phyloP scores from a whole-genome alignment of 176 grass and related monocot species.

The Carex parvula region DNA sequence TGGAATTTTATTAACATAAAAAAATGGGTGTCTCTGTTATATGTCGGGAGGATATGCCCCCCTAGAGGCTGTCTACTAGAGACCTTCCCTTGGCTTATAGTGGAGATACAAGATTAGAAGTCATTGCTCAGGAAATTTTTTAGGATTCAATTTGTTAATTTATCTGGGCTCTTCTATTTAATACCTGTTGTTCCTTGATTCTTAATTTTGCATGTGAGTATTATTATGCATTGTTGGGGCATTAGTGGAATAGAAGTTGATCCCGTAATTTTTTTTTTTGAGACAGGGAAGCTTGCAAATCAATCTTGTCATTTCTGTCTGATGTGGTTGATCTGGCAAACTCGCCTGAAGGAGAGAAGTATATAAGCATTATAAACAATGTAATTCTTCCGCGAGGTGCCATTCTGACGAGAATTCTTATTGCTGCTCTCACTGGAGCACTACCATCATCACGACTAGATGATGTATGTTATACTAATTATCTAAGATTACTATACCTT shows the following conservation, averaged over 20 bases:
- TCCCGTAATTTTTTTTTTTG: background rate
- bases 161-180: background rate
- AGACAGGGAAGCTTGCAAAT: constrained; percentile 91
- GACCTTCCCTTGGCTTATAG: background rate
- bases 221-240: constrained; percentile 10
- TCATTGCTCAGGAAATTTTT: background rate
- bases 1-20: background rate
- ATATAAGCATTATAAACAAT: constrained; percentile 57
- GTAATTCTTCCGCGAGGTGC: constrained; percentile 70
- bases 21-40: background rate
- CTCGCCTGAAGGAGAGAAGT: constrained; percentile 55
- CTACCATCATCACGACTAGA: constrained; percentile 82
- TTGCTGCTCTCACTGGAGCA: constrained; percentile 81
- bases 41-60: background rate
- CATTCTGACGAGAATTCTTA: constrained; percentile 91
- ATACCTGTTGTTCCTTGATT: background rate
- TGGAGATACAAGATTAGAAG: background rate
- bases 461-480: constrained; percentile 47
- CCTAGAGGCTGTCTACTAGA: background rate
- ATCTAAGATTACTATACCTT: background rate
- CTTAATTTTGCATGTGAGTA: constrained; percentile 2
- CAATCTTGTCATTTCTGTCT: constrained; percentile 82
- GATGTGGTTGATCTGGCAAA: constrained; percentile 85
- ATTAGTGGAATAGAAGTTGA: too few relatives aligned
- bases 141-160: background rate